Base-by-base conservation (phyloP, 768 basidiomycete species). In the Leccinum fibrillosum region DNA sequence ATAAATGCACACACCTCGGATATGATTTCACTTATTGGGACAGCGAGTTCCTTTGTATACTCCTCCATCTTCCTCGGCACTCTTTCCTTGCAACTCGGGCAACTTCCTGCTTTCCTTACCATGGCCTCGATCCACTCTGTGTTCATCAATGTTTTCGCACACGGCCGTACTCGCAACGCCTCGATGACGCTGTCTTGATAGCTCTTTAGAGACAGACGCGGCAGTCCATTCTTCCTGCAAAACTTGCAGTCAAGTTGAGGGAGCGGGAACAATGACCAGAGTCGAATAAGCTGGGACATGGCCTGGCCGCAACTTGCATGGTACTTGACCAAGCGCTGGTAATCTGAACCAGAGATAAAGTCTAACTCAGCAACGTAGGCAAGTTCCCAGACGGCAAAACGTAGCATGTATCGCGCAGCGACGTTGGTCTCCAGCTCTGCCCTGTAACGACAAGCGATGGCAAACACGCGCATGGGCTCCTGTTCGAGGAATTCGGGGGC, bases 351-450 rank as follows among this genome's bases (percentile, higher is more conserved):
- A 49, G 74, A 70, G 30, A 79, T 74, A 51, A 71, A 67, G 51
- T 69, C 72, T 21, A 79, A 66, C 57, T 77, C 77, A 37, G 69
- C 53, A 7, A 72, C 69, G 32, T 73, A 69, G 2, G 62, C 63
- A 25, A 70, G 67, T 51, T 74, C 70, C 62, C 66, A 71, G 15
- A 76, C 54, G 15, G 77, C 72, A 42, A 70, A 67, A 55, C 70
- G 66, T 45, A 78, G 63, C 62, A 78, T 76, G 52, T 67, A 68
- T 30, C 63, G 69, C 19, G 76, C 74, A 13, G 78, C 78, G n/a
- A 70, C 32, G 39, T 67, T 67, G 8, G 74, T 74, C 62, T 76
- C 72, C 32, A 32, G 50, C 53, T 72, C 68, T 25, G 76, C 68
- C 23, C 71, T 63, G 57, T 77, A 77, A 2, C 69, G 72, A 58